Conservation (phyloP, 495 filamentous ascomycete species). For the Talaromyces adpressus region DNA sequence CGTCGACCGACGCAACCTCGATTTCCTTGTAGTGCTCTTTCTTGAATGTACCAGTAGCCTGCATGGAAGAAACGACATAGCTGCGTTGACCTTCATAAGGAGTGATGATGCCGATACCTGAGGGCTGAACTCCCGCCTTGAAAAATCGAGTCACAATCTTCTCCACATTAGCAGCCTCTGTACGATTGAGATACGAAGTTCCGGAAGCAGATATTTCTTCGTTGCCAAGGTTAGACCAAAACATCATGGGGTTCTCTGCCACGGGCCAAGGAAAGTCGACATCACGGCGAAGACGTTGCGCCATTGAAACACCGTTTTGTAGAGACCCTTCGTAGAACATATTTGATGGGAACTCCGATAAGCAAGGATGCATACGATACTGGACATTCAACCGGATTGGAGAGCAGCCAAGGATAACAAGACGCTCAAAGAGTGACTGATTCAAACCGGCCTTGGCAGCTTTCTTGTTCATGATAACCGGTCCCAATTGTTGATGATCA, state of each 20-base stretch:
- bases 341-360: conserved; percentile 97
- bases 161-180: conserved; percentile 93
- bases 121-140: conserved; percentile 93
- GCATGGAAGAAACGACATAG: conserved; percentile 98
- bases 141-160: conserved; percentile 98
- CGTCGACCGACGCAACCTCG: conserved; percentile 96
- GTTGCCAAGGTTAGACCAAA: conserved; percentile 97
- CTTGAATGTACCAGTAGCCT: conserved; percentile 91
- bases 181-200: conserved; percentile 96
- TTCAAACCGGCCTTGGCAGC: conserved; percentile 96
- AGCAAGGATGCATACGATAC: conserved; percentile 98
- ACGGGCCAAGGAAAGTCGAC: conserved; percentile 99
- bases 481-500: conserved; percentile 96
- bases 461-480: conserved; percentile 99
- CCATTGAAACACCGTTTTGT: conserved; percentile 92
- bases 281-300: conserved; percentile 80
- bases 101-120: conserved; percentile 94
- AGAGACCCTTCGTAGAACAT: conserved; percentile 99
- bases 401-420: conserved; percentile 86
- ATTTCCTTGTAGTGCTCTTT: conserved; percentile 99
- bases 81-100: conserved; percentile 98
- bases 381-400: conserved; percentile 95
- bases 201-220: conserved; percentile 98
- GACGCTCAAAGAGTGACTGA: conserved; percentile 93
- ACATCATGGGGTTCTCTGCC: conserved; percentile 96